These are phyloP conservation scores for Blastobotrys capitulatus DNA, from an alignment of 1,139 yeast genomes.

Conservation along the genomic window DNA sequence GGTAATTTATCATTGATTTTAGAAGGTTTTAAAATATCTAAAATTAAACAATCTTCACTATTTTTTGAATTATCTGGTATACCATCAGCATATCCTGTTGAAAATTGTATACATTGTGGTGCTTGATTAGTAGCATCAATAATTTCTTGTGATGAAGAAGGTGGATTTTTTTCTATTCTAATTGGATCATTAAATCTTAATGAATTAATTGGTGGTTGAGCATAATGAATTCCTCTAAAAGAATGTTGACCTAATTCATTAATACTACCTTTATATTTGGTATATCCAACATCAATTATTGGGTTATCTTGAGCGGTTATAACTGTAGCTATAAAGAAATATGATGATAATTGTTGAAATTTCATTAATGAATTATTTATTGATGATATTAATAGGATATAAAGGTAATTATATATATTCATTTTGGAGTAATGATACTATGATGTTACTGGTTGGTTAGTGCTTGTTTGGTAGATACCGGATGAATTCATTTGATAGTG, in stretches of 20 bases:
- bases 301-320: background rate
- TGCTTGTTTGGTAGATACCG: too few relatives aligned
- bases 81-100: background rate
- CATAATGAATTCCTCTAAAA: slow-evolving; percentile 23
- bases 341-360: too few relatives aligned
- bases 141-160: background rate
- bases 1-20: slow-evolving; percentile 22
- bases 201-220: slow-evolving; percentile 23
- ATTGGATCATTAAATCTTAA: slow-evolving; percentile 20
- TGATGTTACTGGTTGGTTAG: too few relatives aligned
- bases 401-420: too few relatives aligned
- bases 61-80: background rate
- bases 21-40: slow-evolving; percentile 21
- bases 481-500: too few relatives aligned
- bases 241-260: background rate
- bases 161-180: slow-evolving; percentile 5
- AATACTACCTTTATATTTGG: background rate
- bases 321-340: too few relatives aligned
- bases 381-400: too few relatives aligned
- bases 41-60: slow-evolving; percentile 24
- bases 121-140: slow-evolving; percentile 13
- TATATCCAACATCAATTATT: background rate
- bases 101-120: slow-evolving; percentile 6
- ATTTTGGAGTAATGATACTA: too few relatives aligned
- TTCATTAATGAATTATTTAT: too few relatives aligned